phyloP scores from a whole-genome alignment of 73 alveolate genomes.

The Paramecium octaurelia region DNA sequence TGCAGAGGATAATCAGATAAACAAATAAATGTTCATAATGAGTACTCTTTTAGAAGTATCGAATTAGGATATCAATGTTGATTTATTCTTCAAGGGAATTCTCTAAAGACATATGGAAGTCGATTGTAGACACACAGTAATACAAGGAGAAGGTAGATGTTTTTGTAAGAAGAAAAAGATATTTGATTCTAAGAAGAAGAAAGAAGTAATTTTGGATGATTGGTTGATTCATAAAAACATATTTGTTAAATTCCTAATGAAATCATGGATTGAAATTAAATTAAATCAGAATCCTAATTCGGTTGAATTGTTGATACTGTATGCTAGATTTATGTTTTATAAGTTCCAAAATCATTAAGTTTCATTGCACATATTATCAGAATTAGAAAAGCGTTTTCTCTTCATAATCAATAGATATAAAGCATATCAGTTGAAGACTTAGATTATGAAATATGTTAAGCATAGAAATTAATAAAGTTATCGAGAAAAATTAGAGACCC shows the following conservation, averaged over 20 bases:
- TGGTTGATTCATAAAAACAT: not conserved
- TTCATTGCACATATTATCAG: not conserved
- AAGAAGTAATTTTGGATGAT: constrained; percentile 41
- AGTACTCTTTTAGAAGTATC: not conserved
- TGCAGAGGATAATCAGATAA: not conserved
- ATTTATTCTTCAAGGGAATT: not conserved
- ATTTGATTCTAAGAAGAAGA: constrained; percentile 45
- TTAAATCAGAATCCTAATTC: not conserved
- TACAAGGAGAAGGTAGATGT: constrained; percentile 27
- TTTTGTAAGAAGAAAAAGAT: constrained; percentile 43
- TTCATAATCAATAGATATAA: not conserved
- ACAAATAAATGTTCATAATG: not conserved
- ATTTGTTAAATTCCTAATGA: constrained; percentile 45
- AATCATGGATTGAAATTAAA: constrained; percentile 41
- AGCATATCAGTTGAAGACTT: not conserved
- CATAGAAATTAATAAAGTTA: constrained; percentile 33
- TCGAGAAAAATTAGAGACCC: constrained; percentile 35
- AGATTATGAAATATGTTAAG: not conserved
- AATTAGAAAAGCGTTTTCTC: constrained; percentile 28
- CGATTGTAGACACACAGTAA: not conserved
- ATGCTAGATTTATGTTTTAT: constrained; percentile 45
- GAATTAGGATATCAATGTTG: not conserved
- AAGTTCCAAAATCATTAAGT: constrained; percentile 28
- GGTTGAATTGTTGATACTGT: not conserved
- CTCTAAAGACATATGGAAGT: not conserved